These are phyloP conservation scores for Talaromyces sp. DNA, from an alignment of 2,329 filamentous ascomycete species.

Conservation along the genomic window DNA sequence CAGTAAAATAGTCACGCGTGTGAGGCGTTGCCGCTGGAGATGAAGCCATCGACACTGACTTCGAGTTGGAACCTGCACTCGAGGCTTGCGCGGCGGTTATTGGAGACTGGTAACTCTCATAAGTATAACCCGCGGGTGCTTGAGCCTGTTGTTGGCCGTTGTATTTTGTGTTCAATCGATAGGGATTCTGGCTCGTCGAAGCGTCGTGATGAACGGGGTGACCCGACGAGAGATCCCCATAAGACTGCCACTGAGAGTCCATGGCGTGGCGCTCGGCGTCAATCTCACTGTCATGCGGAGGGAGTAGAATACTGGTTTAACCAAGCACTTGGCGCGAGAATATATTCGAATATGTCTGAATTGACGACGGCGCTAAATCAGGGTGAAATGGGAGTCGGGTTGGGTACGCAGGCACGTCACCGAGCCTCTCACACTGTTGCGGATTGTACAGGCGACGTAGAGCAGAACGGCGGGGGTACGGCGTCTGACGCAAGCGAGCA, in stretches of 20 bases:
- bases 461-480: slow-evolving; percentile 13
- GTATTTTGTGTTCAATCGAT: slow-evolving; percentile 50
- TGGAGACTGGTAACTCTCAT: slow-evolving; percentile 62
- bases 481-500: slow-evolving; percentile 20
- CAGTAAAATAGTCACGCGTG: slow-evolving; percentile 61
- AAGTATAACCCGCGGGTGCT: slow-evolving; percentile 60
- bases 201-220: slow-evolving; percentile 64
- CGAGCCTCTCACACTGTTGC: slow-evolving; percentile 8
- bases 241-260: slow-evolving; percentile 63
- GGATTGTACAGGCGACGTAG: slow-evolving; percentile 16
- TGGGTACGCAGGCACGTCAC: slow-evolving; percentile 6
- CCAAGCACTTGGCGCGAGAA: background rate
- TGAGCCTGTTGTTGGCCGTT: slow-evolving; percentile 44
- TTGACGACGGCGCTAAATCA: slow-evolving; percentile 21
- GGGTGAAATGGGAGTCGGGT: background rate
- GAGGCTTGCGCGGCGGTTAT: slow-evolving; percentile 31
- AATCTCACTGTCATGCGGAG: slow-evolving; percentile 16
- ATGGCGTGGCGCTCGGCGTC: slow-evolving; percentile 34
- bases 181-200: slow-evolving; percentile 48
- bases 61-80: slow-evolving; percentile 40
- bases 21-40: slow-evolving; percentile 61
- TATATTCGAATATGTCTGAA: slow-evolving; percentile 22
- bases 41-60: slow-evolving; percentile 53
- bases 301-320: background rate
- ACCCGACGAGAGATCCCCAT: slow-evolving; percentile 59